phyloP scores from a whole-genome alignment of 352 stramenopile species.

The Phytophthora pluvialis region DNA sequence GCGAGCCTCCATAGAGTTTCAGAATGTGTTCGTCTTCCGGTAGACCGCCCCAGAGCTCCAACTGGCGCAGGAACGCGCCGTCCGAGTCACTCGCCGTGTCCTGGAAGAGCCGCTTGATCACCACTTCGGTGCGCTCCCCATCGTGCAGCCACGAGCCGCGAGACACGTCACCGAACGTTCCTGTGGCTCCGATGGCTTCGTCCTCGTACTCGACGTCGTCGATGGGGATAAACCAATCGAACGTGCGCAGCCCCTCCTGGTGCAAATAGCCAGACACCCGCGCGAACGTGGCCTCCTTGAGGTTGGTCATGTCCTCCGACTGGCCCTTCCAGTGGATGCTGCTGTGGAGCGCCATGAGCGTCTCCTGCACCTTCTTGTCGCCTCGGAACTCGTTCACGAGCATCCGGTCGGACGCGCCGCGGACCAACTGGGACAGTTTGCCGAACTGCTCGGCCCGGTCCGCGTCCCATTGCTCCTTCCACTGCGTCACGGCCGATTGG shows the following conservation, averaged over 20 bases:
- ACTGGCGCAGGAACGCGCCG: slow-evolving; percentile 37
- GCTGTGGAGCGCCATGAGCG: slow-evolving; percentile 24
- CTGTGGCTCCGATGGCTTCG: slow-evolving; percentile 9
- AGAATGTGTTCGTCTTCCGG: slow-evolving; percentile 40
- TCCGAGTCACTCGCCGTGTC: slow-evolving; percentile 1
- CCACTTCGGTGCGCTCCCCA: slow-evolving; percentile 30
- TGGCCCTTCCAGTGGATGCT: slow-evolving; percentile 13
- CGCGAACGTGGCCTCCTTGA: slow-evolving; percentile 21
- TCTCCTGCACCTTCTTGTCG: slow-evolving; percentile 30
- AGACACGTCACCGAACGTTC: slow-evolving; percentile 21
- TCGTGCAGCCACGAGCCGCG: slow-evolving; percentile 16
- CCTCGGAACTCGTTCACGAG: slow-evolving; percentile 27
- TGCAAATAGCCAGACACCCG: slow-evolving; percentile 16
- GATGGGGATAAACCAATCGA: slow-evolving; percentile 34
- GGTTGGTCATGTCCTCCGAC: slow-evolving; percentile 7
- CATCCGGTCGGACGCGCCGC: neutral
- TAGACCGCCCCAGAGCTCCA: slow-evolving; percentile 41
- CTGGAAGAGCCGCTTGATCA: slow-evolving; percentile 14
- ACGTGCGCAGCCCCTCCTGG: slow-evolving; percentile 12
- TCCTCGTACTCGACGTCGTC: slow-evolving; percentile 32
- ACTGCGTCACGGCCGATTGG: slow-evolving; percentile 1
- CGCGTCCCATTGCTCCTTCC: slow-evolving; percentile 11
- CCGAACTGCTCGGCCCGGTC: slow-evolving; percentile 8
- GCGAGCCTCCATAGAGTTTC: slow-evolving; percentile 44
- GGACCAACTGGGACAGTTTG: slow-evolving; percentile 13